Base-by-base conservation (phyloP, 1,284 basidiomycete species). In the Puccinia brachypodii region DNA sequence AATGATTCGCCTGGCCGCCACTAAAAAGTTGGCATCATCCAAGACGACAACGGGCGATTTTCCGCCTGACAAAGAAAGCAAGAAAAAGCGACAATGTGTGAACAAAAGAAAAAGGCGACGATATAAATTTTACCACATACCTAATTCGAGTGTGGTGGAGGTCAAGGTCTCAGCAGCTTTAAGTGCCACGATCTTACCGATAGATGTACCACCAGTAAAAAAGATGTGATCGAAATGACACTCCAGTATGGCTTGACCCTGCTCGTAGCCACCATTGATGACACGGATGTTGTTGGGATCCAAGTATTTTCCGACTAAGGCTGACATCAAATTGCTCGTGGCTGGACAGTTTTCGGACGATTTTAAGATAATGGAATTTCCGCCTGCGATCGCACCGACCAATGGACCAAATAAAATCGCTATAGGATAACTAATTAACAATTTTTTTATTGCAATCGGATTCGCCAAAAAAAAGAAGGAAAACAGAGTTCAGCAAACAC, bases 11-110 rank as follows among this genome's bases (percentile, higher is more conserved):
- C 85, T 84, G 9, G 86, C 87, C 0, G 86, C 85, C 31, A 86
- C 84, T 33, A 82, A 83, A 38, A 88, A 82, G 77, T 88, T 84
- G 76, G 87, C 87, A 53, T 85, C 85, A 62, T 87, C 86, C 82
- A 87, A 85, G n/a, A 88, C 85, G 75, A 86, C 84, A 31, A 85
- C 86, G 36, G 88, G 87, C 68, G 85, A 87, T 84, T 88, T 88
- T 31, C 88, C 88, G 22, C 88, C 83, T 68, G 28, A 80, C 76
- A 0, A 47, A 22, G 62, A 64, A 28, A 40, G 42, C 0, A 19
- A 13, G 9, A 31, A 8, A 31, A 62, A 33, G 31, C 14, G 9
- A 25, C 40, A 25, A 75, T 33, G 50, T 4, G 53, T 13, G 2
- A 31, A 62, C 25, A 44, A 22, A 22, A 47, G 44, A 69, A n/a